Conservation (phyloP, 345 rosid genomes). For the Sonneratia caseolaris region DNA sequence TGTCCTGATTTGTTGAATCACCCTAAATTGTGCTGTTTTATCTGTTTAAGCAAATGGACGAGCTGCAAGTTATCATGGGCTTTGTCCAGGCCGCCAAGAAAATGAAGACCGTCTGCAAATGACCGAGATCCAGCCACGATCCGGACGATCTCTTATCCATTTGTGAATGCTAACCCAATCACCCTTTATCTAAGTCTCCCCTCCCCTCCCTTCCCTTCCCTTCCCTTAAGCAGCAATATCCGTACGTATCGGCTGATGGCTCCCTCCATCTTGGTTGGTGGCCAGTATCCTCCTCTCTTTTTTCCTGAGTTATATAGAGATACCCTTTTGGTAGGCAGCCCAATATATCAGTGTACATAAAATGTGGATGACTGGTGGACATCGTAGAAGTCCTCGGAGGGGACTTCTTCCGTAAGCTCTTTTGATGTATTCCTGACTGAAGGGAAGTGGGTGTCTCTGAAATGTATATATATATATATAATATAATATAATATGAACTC, state of each 20-base stretch:
- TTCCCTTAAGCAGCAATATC: slow-evolving; percentile 4
- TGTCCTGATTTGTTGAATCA: neutral
- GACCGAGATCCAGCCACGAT: slow-evolving; percentile 7
- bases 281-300: neutral
- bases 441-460: slow-evolving; percentile 9
- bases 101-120: slow-evolving; percentile 64
- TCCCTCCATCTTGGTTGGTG: neutral
- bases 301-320: slow-evolving; percentile 3
- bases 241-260: slow-evolving; percentile 18
- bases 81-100: slow-evolving; percentile 89
- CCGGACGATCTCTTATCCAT: neutral
- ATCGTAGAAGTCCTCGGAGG: neutral
- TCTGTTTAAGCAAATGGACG: slow-evolving; percentile 72
- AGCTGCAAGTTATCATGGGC: slow-evolving; percentile 89
- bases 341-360: slow-evolving; percentile 3
- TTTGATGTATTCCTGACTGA: slow-evolving; percentile 3
- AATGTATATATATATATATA: neutral
- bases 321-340: slow-evolving; percentile 3
- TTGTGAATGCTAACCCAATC: slow-evolving; percentile 20
- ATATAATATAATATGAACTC: neutral
- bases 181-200: slow-evolving; percentile 5
- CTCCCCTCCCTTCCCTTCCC: neutral
- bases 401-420: neutral
- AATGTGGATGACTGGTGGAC: slow-evolving; percentile 3
- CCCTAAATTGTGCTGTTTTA: neutral